Conservation (phyloP, 2,329 filamentous ascomycete genomes). For the Apiospora aurea region DNA sequence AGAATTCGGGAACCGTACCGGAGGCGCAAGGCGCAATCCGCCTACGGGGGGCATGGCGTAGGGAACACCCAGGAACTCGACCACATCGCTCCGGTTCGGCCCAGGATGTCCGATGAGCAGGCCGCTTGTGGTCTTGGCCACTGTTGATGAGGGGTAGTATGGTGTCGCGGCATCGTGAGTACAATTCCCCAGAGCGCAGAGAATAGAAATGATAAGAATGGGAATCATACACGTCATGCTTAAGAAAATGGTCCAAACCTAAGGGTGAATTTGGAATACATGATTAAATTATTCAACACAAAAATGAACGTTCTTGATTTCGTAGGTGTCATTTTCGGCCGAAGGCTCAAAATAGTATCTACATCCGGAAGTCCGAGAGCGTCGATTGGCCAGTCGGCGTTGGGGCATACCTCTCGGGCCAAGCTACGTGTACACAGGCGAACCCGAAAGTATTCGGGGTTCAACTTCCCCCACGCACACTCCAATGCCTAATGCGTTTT, state of each 20-base stretch:
- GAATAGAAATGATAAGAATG: fast-evolving
- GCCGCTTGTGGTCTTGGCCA: neutral
- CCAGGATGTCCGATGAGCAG: neutral
- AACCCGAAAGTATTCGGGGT: no score
- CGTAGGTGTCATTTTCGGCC: neutral
- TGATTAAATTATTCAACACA: no score
- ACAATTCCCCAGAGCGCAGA: neutral
- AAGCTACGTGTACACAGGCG: neutral
- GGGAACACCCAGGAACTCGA: constrained; percentile 8
- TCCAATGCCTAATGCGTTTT: no score
- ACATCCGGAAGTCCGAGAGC: neutral
- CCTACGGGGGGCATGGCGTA: neutral
- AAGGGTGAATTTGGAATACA: no score
- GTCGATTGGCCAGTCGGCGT: neutral
- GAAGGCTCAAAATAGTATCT: neutral
- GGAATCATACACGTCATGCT: neutral
- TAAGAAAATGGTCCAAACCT: no score
- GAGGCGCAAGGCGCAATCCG: neutral
- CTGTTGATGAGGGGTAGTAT: neutral
- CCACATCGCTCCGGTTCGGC: neutral
- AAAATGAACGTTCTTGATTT: no score
- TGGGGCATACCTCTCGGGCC: neutral
- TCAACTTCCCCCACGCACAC: no score
- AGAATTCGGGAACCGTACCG: neutral
- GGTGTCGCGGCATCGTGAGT: neutral